Conservation (phyloP, 495 filamentous ascomycete species). For the Aspergillus taichungensis region DNA sequence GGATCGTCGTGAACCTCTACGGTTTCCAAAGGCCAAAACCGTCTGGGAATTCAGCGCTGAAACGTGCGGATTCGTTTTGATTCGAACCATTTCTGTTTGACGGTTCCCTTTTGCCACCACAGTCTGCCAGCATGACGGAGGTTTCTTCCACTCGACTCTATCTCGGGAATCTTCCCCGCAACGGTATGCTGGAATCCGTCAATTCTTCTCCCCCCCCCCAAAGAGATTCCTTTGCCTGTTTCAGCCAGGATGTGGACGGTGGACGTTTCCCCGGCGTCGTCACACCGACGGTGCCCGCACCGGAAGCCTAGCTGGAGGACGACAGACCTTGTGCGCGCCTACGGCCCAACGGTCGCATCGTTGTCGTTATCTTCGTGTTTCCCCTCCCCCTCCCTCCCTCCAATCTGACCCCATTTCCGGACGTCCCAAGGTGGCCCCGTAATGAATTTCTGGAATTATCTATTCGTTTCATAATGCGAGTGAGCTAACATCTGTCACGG, state of each 20-base stretch:
- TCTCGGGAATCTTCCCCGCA: slow-evolving; percentile 93
- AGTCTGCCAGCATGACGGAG: slow-evolving; percentile 41
- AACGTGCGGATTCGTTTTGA: background rate
- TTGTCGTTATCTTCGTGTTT: background rate
- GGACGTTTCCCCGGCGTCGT: background rate
- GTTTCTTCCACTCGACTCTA: slow-evolving; percentile 92
- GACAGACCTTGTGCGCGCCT: no score
- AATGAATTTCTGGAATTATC: slow-evolving; percentile 13
- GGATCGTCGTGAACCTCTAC: no score
- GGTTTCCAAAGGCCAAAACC: no score
- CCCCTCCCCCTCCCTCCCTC: slow-evolving; percentile 4
- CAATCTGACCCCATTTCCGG: slow-evolving; percentile 8
- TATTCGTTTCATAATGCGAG: slow-evolving; percentile 7
- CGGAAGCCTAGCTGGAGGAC: no score
- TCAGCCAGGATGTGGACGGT: slow-evolving; percentile 10
- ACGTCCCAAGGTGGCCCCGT: slow-evolving; percentile 11
- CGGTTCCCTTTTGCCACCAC: slow-evolving; percentile 3
- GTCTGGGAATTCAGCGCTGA: no score
- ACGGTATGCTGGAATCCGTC: slow-evolving; percentile 60
- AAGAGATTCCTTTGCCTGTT: slow-evolving; percentile 10
- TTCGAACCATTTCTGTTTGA: background rate
- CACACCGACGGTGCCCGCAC: no score
- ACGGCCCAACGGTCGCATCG: no score
- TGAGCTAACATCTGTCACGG: slow-evolving; percentile 21
- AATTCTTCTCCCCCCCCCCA: slow-evolving; percentile 12